Evolutionary conservation across 805 yeast species (phyloP), one percentile per base, ranked within the genome.

Genomic region (Candida ficus): DNA sequence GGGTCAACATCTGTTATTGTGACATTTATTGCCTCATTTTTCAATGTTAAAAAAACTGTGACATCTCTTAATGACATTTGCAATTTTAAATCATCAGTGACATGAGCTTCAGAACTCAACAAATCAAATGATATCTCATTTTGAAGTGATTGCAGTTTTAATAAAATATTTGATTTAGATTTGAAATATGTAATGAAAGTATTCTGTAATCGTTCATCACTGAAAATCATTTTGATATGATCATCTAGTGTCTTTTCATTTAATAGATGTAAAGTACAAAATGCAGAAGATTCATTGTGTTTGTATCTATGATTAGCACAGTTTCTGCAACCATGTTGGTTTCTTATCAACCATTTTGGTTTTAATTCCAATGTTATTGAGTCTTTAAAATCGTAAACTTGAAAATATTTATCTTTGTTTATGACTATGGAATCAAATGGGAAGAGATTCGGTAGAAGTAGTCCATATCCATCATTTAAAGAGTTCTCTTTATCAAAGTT

Each of bases 311-410:
- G 64, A 30, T 76, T 60, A 42, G 80, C 80, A 50, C 85, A 78
- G 4, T 81, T 78, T 7, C 85, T 59, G 49, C 85, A 78, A 20
- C 68, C 64, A 35, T 56, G 1, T 0, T 17, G 7, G 4, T 42
- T 43, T 2, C 10, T 45, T 4, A 67, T 73, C 25, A 79, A 62
- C 84, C 84, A 78, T 55, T 78, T 78, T 1, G 85, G 85, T 52
- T 78, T 78, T 48, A 78, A 63, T 47, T 78, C 81, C 12, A 74
- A 52, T 2, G 66, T 60, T 2, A 58, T 23, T 2, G 19, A 11
- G 4, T 33, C 39, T 30, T 55, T 55, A 37, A 49, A 43, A 16
- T 44, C 29, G 9, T 43, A 42, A 8, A 70, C 48, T 13, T 62
- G 65, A 44, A 63, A 65, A 43, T 67, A 60, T 27, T 68, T 69